Evolutionary conservation across 805 yeast species (phyloP), one percentile per base, ranked within the genome.

Genomic region (Vanderwaltozyma tropicalis): DNA sequence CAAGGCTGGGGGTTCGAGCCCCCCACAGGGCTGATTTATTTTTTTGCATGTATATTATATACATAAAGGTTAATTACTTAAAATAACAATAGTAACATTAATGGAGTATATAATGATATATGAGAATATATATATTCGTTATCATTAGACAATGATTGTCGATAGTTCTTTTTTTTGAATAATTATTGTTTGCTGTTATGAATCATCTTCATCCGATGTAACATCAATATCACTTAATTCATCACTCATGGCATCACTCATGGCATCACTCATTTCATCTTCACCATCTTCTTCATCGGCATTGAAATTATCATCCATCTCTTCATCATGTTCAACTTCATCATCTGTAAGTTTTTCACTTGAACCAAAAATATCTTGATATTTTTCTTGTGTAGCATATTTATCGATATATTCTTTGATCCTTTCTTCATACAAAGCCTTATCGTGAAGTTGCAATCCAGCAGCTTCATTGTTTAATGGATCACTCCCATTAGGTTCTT

Each of bases 381-480:
- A 63, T 48, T 63, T 47, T 32, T 64, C 47, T 48, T 57, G 49
- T 43, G 64, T 62, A 48, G 92, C 92, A 60, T 78, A 86, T 53
- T 71, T 73, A 52, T 67, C 67, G 19, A 88, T 94, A 51, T 85
- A 84, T 28, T 71, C 74, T 52, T 70, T 76, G 5, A 92, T 94
- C 47, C 74, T 78, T 36, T 68, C 75, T 35, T 72, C 74, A 55
- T 89, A 89, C 36, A 69, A 62, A 19, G 68, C 64, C 42, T 76
- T 78, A 50, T 86, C 85, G 40, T 78, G 72, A 44, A 79, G 67
- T 66, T 83, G 76, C 39, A 89, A 62, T 13, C 80, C 76, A 5
- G 94, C 84, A 0, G 97, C 97, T 42, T 83, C 92, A 10, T 87
- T 78, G 53, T 89, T 89, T 44, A 89, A 69, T 1, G 98, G 98